Conservation (phyloP, 1,284 basidiomycete species). For the Heterobasidion occidentale region DNA sequence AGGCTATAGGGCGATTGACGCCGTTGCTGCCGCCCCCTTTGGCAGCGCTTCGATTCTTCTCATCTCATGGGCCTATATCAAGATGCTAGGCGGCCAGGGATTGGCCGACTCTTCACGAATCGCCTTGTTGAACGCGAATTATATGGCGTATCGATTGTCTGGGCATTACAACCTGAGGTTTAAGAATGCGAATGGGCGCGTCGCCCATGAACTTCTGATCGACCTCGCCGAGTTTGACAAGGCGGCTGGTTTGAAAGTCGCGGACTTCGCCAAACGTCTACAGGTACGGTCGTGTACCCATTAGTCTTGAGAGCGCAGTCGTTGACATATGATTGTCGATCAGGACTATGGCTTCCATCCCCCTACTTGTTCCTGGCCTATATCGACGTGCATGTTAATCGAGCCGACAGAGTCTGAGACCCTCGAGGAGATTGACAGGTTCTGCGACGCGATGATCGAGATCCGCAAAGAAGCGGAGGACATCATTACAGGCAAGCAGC, state of each 20-base stretch:
- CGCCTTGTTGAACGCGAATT: slow-evolving; percentile 93
- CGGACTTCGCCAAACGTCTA: slow-evolving; percentile 93
- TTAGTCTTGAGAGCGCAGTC: slow-evolving; percentile 17
- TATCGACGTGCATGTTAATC: slow-evolving; percentile 89
- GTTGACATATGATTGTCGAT: slow-evolving; percentile 7
- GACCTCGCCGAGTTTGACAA: slow-evolving; percentile 95
- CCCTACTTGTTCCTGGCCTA: slow-evolving; percentile 92
- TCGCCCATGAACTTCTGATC: slow-evolving; percentile 93
- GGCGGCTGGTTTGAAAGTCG: slow-evolving; percentile 81
- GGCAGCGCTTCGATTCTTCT: slow-evolving; percentile 93
- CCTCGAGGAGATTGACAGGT: slow-evolving; percentile 86
- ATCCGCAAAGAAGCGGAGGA: slow-evolving; percentile 91
- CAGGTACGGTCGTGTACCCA: slow-evolving; percentile 41
- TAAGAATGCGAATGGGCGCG: slow-evolving; percentile 84
- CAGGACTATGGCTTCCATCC: slow-evolving; percentile 87
- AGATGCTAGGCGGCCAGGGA: slow-evolving; percentile 93
- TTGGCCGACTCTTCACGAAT: slow-evolving; percentile 81
- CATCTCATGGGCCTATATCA: slow-evolving; percentile 98
- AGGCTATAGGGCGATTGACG: slow-evolving; percentile 71
- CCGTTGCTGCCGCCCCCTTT: slow-evolving; percentile 88
- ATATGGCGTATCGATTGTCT: slow-evolving; percentile 86
- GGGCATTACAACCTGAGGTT: slow-evolving; percentile 86
- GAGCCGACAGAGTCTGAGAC: slow-evolving; percentile 95
- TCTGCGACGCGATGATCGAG: slow-evolving; percentile 95
- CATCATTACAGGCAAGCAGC: slow-evolving; percentile 78